Percentiles rank a stretch among this genome's conserved stretches.
These are phyloP conservation scores for Gynochthodes officinalis DNA, from an alignment of 257 asterid genomes.

Conservation along the genomic window DNA sequence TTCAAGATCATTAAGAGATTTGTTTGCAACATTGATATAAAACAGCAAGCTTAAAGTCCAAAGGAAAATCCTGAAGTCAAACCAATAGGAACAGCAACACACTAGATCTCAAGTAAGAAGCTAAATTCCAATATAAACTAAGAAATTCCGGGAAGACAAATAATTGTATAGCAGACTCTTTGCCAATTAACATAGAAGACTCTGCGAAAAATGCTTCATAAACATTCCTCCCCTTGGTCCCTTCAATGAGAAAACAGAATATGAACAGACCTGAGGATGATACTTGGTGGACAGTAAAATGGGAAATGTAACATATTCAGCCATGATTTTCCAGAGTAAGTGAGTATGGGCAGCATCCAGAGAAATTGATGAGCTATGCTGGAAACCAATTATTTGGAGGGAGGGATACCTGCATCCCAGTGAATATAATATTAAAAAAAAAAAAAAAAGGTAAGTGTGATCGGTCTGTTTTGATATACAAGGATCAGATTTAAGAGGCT, in stretches of 20 bases:
- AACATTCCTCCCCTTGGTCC: background rate
- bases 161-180: background rate
- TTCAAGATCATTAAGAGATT: background rate
- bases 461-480: conserved; percentile 4
- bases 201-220: background rate
- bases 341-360: conserved; percentile 35
- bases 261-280: conserved; percentile 51
- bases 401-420: conserved; percentile 62
- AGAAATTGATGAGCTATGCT: conserved; percentile 38
- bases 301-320: conserved; percentile 70
- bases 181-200: background rate
- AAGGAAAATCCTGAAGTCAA: background rate
- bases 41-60: background rate
- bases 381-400: conserved; percentile 69
- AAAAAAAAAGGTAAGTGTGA: background rate
- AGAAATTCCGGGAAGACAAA: background rate
- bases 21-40: background rate
- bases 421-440: conserved; percentile 7
- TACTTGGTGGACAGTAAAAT: conserved; percentile 51
- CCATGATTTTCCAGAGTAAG: conserved; percentile 46
- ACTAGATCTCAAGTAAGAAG: background rate
- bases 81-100: background rate
- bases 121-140: background rate
- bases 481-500: conserved; percentile 15
- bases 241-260: background rate